phyloP scores from a whole-genome alignment of 495 filamentous ascomycete species.

The Penicillium chermesinum region DNA sequence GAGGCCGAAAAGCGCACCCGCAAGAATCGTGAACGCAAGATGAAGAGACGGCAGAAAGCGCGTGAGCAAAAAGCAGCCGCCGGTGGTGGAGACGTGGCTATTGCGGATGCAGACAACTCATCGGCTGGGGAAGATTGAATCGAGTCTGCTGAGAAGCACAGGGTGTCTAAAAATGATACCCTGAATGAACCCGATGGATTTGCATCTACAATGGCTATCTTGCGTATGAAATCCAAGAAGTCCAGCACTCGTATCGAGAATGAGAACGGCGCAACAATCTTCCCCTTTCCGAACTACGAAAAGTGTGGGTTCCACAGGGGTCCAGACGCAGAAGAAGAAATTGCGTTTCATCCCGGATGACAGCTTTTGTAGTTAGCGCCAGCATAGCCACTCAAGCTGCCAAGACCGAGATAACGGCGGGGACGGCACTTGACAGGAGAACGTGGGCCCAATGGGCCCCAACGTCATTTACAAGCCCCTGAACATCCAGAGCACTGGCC shows the following conservation, averaged over 20 bases:
- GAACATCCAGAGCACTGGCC: not conserved
- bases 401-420: not conserved
- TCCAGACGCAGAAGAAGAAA: too few species aligned
- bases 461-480: not conserved
- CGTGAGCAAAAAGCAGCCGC: slow-evolving; percentile 37
- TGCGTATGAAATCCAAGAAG: too few species aligned
- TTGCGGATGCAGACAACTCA: slow-evolving; percentile 21
- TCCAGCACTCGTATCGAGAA: too few species aligned
- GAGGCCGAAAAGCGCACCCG: slow-evolving; percentile 45
- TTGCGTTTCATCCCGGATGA: too few species aligned
- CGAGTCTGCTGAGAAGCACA: not conserved
- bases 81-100: slow-evolving; percentile 17
- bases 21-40: slow-evolving; percentile 42
- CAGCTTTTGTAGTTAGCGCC: too few species aligned
- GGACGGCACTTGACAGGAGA: not conserved
- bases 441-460: not conserved
- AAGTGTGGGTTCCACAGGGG: too few species aligned
- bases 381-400: not conserved
- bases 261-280: too few species aligned
- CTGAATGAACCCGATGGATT: not conserved
- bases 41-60: slow-evolving; percentile 43
- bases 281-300: too few species aligned
- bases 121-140: slow-evolving; percentile 12
- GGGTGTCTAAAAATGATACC: not conserved
- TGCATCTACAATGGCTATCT: too few species aligned